A percentile compares a stretch with the other conserved stretches of the same genome.
Conservation (phyloP, 2,329 filamentous ascomycete species). For the Canariomyces notabilis region DNA sequence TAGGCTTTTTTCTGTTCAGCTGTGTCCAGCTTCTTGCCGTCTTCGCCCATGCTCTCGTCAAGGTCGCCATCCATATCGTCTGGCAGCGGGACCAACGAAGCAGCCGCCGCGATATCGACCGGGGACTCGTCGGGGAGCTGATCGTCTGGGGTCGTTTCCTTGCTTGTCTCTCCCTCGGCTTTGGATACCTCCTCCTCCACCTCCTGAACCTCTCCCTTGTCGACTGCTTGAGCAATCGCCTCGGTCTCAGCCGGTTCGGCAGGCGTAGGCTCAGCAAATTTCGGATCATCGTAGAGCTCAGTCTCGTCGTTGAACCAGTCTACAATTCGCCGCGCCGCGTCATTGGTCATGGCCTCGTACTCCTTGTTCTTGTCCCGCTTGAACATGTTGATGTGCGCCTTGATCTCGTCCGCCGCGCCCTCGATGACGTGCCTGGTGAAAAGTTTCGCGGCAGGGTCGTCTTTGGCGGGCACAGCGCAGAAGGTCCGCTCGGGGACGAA, state of each 20-base stretch:
- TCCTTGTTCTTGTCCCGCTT: constrained; percentile 55
- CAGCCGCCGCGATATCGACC: constrained; percentile 49
- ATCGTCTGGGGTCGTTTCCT: constrained; percentile 23
- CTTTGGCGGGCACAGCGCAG: constrained; percentile 57
- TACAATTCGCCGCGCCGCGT: constrained; percentile 52
- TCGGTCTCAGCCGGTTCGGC: constrained; percentile 24
- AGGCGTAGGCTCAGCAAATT: constrained; percentile 23
- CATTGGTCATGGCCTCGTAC: constrained; percentile 59
- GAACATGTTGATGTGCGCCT: constrained; percentile 67
- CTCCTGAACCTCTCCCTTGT: constrained; percentile 10
- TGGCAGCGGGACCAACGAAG: constrained; percentile 45
- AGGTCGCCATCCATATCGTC: constrained; percentile 34
- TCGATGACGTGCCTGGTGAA: constrained; percentile 58
- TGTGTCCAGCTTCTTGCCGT: constrained; percentile 26
- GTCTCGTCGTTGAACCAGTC: constrained; percentile 51
- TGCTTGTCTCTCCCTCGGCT: constrained; percentile 4
- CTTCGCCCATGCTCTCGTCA: constrained; percentile 26
- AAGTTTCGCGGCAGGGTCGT: constrained; percentile 36
- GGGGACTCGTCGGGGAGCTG: constrained; percentile 42
- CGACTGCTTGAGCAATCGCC: constrained; percentile 25
- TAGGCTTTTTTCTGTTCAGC: constrained; percentile 36
- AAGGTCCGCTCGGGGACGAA: constrained; percentile 70
- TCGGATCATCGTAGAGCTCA: constrained; percentile 39
- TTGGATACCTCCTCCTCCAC: constrained; percentile 9
- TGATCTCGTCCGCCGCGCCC: constrained; percentile 63